Evolutionary conservation across 1,139 yeast species (phyloP).

Genomic region (Casaregolazyma lundiana): DNA sequence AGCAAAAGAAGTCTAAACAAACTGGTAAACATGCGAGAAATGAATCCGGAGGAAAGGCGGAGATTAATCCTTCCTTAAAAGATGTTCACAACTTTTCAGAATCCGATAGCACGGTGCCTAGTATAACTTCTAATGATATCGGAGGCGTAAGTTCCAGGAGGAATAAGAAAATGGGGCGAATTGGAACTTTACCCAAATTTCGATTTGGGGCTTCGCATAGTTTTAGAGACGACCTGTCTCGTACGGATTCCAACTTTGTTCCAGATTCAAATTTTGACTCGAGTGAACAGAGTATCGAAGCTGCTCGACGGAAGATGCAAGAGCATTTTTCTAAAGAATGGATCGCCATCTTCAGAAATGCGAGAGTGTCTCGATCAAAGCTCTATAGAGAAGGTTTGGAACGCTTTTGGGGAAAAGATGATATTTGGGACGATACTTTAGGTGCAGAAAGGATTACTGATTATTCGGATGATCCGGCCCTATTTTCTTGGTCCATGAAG

Average conservation of each 20-base stretch:
- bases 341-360: constrained; percentile 43
- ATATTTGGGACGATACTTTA: constrained; percentile 41
- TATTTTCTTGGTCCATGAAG: constrained; percentile 54
- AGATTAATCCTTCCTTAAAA: not conserved
- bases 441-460: constrained; percentile 53
- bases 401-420: constrained; percentile 47
- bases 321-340: constrained; percentile 63
- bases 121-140: not conserved
- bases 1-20: not conserved
- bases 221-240: not conserved
- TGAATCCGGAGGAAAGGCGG: constrained; percentile 1
- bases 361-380: constrained; percentile 35
- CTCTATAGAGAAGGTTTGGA: constrained; percentile 47
- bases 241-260: not conserved
- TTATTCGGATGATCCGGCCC: constrained; percentile 57
- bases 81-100: not conserved
- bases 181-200: not conserved
- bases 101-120: not conserved
- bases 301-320: constrained; percentile 32
- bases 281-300: constrained; percentile 27
- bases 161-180: not conserved
- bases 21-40: constrained; percentile 4
- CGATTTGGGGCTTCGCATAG: not conserved
- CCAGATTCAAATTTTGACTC: constrained; percentile 21
- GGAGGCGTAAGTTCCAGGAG: not conserved